A percentile compares a stretch with the other conserved stretches of the same genome.
phyloP scores from a whole-genome alignment of 768 basidiomycete species.

The Lactifluus hygrophoroides region DNA sequence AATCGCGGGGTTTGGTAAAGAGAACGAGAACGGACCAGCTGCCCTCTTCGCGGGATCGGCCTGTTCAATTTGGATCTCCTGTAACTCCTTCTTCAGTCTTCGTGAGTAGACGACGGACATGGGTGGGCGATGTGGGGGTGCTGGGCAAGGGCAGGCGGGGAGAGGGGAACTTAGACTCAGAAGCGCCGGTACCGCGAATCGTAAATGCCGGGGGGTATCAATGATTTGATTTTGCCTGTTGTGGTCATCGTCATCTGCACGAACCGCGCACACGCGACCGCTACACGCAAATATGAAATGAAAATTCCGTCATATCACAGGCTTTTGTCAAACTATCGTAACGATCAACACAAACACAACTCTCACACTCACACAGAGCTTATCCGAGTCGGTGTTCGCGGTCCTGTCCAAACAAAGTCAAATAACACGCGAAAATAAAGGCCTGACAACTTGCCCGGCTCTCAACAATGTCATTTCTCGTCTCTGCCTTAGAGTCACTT shows the following conservation, averaged over 20 bases:
- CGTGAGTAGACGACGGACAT: conserved; percentile 19
- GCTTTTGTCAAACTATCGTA: not conserved
- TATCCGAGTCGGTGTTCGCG: not conserved
- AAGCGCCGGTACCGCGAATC: not conserved
- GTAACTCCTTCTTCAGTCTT: conserved; percentile 21
- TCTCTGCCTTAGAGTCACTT: conserved; percentile 26
- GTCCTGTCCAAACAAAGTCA: conserved; percentile 8
- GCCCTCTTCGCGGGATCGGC: conserved; percentile 16
- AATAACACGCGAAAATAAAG: conserved; percentile 5
- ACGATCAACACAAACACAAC: too few species aligned
- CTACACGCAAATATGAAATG: not conserved
- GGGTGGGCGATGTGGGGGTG: not conserved
- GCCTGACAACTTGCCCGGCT: too few species aligned
- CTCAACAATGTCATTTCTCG: conserved; percentile 9
- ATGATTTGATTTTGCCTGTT: not conserved
- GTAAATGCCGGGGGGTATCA: not conserved
- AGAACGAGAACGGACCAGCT: conserved; percentile 2
- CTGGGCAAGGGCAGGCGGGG: conserved; percentile 1
- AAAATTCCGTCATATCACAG: too few species aligned
- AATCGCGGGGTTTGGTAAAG: not conserved
- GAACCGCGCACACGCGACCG: not conserved
- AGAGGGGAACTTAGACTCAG: too few species aligned
- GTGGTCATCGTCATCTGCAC: too few species aligned
- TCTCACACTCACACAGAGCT: not conserved
- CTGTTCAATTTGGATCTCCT: conserved; percentile 20